Evolutionary conservation across 2,329 filamentous ascomycete genomes (phyloP).

Genomic region (Aspergillus hiratsukae): DNA sequence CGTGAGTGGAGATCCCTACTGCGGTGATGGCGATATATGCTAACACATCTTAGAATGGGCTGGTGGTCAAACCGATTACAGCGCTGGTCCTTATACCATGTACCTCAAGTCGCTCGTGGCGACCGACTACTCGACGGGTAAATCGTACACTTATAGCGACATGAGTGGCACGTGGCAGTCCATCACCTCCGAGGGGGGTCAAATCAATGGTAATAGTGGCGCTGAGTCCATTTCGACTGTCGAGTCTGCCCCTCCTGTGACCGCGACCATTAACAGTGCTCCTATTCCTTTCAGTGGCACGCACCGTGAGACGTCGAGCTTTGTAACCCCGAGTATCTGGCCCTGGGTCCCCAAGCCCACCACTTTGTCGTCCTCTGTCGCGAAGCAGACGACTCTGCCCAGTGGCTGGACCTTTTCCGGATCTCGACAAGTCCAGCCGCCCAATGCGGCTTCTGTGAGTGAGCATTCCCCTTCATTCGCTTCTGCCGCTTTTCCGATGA

Average conservation of each 20-base stretch:
- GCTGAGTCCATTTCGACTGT: constrained; percentile 38
- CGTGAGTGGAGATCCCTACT: constrained; percentile 30
- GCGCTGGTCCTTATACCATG: constrained; percentile 81
- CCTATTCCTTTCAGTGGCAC: constrained; percentile 62
- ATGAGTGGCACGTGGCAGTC: constrained; percentile 73
- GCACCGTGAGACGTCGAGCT: constrained; percentile 41
- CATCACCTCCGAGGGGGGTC: constrained; percentile 75
- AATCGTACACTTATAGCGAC: constrained; percentile 76
- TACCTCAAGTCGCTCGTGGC: constrained; percentile 69
- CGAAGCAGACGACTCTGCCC: constrained; percentile 55
- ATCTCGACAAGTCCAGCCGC: constrained; percentile 73
- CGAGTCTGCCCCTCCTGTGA: constrained; percentile 56
- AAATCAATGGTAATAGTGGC: constrained; percentile 61
- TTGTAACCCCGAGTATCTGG: constrained; percentile 58
- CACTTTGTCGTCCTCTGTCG: constrained; percentile 45
- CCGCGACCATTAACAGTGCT: constrained; percentile 58
- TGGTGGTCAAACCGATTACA: constrained; percentile 78
- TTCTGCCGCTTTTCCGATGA: constrained; percentile 6
- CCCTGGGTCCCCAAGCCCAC: constrained; percentile 60
- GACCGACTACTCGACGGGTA: constrained; percentile 90
- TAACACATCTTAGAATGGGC: constrained; percentile 61
- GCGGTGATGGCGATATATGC: constrained; percentile 4
- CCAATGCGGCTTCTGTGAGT: constrained; percentile 64
- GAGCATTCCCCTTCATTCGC: constrained; percentile 41
- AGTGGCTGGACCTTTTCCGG: constrained; percentile 76